Evolutionary conservation across 306 rosid genomes (phyloP), one percentile per base, ranked within the genome.

Genomic region (Luffa aegyptiaca): DNA sequence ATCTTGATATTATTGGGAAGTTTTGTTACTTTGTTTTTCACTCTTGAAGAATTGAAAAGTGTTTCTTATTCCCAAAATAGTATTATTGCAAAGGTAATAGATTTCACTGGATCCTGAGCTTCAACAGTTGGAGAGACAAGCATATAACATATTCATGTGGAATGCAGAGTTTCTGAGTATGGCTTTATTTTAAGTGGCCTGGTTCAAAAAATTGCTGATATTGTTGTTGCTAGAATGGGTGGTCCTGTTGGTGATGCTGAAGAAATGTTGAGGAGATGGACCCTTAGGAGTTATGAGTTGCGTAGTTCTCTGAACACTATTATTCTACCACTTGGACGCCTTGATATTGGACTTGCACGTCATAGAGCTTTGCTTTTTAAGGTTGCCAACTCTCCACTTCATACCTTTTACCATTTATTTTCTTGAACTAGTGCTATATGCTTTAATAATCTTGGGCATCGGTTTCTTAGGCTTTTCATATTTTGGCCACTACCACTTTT

Each of bases 291-390:
- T 82, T 83, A 84, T 76, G 94, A 93, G 70, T 84, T 93, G 55
- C 86, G 91, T 82, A 83, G 87, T 87, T 90, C 90, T 69, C 82
- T 86, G 73, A 85, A 84, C 37, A 88, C 94, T 52, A 80, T 85
- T 58, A 86, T 91, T 84, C 91, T 96, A 82, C 98, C 99, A 77
- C 92, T 93, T 35, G 98, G 99, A 56, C 53, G 75, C 80, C 95
- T 96, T 83, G 99, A 96, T 83, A 85, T 96, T 75, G 99, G 98
- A 86, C 99, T 96, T 89, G 92, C 98, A 18, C 97, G 99, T 80
- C 98, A 96, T 81, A 88, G 99, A 68, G 98, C 99, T 82, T 88
- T 96, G 65, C 99, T 96, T 76, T 96, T 96, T 81, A 96, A 96
- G 98, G 99, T 90, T 84, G 41, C 17, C 3, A 62, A 42, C 49